A percentile compares a stretch with the other conserved stretches of the same genome.
Evolutionary conservation across 768 basidiomycete species (phyloP).

Genomic region (Suillus fuscotomentosus): DNA sequence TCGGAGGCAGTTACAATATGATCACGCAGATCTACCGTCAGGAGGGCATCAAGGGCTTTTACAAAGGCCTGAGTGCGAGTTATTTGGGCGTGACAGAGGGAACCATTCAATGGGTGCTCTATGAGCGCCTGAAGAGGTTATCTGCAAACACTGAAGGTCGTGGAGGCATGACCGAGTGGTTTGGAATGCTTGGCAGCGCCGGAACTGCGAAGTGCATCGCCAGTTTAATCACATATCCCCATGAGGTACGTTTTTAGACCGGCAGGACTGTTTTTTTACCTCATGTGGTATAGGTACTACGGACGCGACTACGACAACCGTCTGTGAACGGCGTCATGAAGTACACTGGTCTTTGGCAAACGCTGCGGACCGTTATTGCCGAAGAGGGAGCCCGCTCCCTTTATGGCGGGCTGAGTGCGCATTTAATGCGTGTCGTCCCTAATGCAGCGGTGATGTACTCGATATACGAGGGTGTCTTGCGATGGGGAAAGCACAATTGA

Average conservation of each 20-base stretch:
- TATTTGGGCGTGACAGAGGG: conserved; percentile 95
- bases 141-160: conserved; percentile 51
- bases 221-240: conserved; percentile 94
- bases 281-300: conserved; percentile 60
- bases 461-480: conserved; percentile 84
- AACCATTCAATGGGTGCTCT: conserved; percentile 96
- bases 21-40: conserved; percentile 74
- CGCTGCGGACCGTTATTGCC: conserved; percentile 76
- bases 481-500: conserved; percentile 42
- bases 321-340: conserved; percentile 73
- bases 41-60: conserved; percentile 87
- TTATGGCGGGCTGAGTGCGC: conserved; percentile 92
- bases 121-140: conserved; percentile 85
- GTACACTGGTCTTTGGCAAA: conserved; percentile 86
- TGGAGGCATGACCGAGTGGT: conserved; percentile 65
- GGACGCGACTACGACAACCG: conserved; percentile 91
- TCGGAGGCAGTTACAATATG: conserved; percentile 57
- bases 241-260: conserved; percentile 64
- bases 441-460: conserved; percentile 97
- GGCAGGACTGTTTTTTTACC: conserved; percentile 4
- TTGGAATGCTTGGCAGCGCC: conserved; percentile 84
- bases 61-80: conserved; percentile 93
- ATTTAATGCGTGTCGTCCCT: conserved; percentile 94
- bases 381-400: conserved; percentile 88
- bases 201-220: conserved; percentile 94